Percentiles rank a stretch among this genome's conserved stretches.
phyloP scores from a whole-genome alignment of 768 basidiomycete species.

The Lentinula edodes region DNA sequence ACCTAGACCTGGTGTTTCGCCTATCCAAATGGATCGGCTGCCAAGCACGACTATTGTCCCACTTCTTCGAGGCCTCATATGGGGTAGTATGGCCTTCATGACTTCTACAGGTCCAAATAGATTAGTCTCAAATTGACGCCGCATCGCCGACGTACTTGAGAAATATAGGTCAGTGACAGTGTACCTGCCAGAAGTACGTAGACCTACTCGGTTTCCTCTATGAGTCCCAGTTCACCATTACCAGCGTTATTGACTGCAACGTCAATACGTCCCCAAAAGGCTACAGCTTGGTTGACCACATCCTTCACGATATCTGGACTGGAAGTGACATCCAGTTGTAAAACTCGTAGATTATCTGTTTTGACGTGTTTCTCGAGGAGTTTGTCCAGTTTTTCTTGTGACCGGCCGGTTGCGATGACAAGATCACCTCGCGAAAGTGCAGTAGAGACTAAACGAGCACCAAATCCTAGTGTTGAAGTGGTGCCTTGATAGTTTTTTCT shows the following conservation, averaged over 20 bases:
- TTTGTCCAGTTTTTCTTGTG: constrained; percentile 34
- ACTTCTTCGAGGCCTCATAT: constrained; percentile 39
- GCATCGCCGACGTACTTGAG: constrained; percentile 7
- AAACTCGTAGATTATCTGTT: constrained; percentile 30
- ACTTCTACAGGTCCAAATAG: constrained; percentile 50
- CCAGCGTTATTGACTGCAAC: constrained; percentile 65
- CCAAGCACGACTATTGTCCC: constrained; percentile 48
- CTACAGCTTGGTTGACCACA: constrained; percentile 38
- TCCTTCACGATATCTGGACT: constrained; percentile 34
- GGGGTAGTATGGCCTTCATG: constrained; percentile 45
- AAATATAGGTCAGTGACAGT: not conserved
- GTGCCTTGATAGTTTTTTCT: not conserved
- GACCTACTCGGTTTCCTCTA: constrained; percentile 54
- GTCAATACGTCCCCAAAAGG: constrained; percentile 49
- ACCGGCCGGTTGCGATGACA: constrained; percentile 56
- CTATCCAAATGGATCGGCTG: constrained; percentile 48
- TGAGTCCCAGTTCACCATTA: constrained; percentile 35
- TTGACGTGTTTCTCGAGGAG: constrained; percentile 19
- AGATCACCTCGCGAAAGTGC: constrained; percentile 52
- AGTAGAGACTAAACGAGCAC: constrained; percentile 40
- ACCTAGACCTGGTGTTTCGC: constrained; percentile 23
- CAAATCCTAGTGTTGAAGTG: constrained; percentile 34
- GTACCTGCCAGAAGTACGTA: not conserved
- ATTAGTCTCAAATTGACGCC: constrained; percentile 40
- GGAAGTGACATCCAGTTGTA: constrained; percentile 49